These are phyloP conservation scores for Suillus clintonianus DNA, from an alignment of 768 basidiomycete genomes.

Conservation along the genomic window DNA sequence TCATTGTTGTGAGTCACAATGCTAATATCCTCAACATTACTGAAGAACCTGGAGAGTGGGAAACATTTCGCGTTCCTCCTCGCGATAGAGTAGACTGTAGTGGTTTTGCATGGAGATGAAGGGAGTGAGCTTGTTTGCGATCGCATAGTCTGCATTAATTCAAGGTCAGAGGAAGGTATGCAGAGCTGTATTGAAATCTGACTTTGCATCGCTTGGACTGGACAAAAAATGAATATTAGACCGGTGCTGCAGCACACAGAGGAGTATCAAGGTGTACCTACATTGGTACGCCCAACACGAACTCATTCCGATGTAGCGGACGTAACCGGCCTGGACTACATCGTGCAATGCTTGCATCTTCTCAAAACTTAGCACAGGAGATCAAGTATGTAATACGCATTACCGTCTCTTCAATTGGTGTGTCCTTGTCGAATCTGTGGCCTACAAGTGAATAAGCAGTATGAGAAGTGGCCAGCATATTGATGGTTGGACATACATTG, in stretches of 20 bases:
- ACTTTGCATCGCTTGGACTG: constrained; percentile 44
- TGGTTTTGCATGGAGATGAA: constrained; percentile 71
- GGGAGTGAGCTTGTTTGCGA: constrained; percentile 44
- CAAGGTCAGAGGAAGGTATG: background rate
- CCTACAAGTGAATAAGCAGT: constrained; percentile 21
- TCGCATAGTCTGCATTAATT: constrained; percentile 35
- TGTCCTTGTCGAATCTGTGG: constrained; percentile 51
- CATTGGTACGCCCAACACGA: constrained; percentile 44
- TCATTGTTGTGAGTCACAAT: background rate
- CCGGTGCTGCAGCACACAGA: background rate
- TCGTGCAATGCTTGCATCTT: constrained; percentile 53
- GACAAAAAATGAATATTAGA: background rate
- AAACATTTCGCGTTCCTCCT: constrained; percentile 64
- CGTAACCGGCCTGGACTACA: constrained; percentile 49
- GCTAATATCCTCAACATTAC: background rate
- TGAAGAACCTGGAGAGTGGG: constrained; percentile 40
- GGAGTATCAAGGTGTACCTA: constrained; percentile 11
- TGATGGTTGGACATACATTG: constrained; percentile 37
- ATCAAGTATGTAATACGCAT: background rate
- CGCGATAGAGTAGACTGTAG: constrained; percentile 56
- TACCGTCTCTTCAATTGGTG: constrained; percentile 48
- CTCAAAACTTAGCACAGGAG: background rate
- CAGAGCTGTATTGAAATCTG: constrained; percentile 6
- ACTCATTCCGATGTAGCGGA: constrained; percentile 47
- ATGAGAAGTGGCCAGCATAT: background rate